Base-by-base conservation (phyloP, 2,329 filamentous ascomycete species). In the Verticillium tricorpus region DNA sequence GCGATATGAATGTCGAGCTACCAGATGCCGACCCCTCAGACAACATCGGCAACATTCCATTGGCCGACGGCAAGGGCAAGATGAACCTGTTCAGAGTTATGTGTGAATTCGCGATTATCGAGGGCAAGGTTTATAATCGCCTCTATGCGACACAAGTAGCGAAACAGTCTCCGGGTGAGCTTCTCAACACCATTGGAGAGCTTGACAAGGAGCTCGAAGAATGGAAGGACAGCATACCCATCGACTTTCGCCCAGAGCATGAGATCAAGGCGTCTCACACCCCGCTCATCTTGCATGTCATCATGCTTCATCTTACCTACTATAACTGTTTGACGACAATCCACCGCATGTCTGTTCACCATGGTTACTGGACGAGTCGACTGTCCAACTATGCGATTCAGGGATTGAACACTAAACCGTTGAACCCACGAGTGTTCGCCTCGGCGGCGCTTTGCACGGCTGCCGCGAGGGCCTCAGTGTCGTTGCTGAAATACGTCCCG, bases 251-350 rank as follows among this genome's bases (percentile, higher is more conserved):
- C n/a, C 95, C 95, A 0, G 95, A 98, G 74, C 89, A 97, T 72
- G 93, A 97, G 75, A 98, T 99, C 75, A 93, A 93, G 74, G 92
- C 92, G 0, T 90, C 90, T 0, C 92, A 97, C 73, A 96, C 93
- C 0, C 93, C 94, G 1, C 82, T 98, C n/a, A 93, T 98, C 22
- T 81, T 99, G 22, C 94, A 98, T 67, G 87, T 99, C 59, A 93
- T 97, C 64, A 92, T 97, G 73, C 80, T 99, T 62, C 95, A 99
- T 74, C 96, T 99, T 70, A 89, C 92, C 1, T 99, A 99, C 76
- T 98, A 98, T 80, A 99, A 99, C 74, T 97, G 93, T 69, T 78
- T 99, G 59, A 97, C 94, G 1, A 99, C 95, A 0, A 97, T 99
- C 66, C 95, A 99, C 74, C 91, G 95, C 59, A 99, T 98, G 95